Base-by-base conservation (phyloP, 1,284 basidiomycete genomes). In the Sanghuangporus sanghuang region DNA sequence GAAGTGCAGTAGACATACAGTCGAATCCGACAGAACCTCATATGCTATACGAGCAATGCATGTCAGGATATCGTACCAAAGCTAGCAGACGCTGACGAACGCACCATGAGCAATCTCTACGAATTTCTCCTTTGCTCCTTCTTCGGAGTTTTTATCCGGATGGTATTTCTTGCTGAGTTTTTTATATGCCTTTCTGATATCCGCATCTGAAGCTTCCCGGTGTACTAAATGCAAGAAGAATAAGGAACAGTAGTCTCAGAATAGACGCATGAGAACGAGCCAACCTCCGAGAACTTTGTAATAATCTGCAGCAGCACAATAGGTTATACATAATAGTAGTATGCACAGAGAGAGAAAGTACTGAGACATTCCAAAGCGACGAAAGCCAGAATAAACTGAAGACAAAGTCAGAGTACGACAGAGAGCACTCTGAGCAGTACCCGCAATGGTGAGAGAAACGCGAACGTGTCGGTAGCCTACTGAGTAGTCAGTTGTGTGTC, bases 101-200 rank as follows among this genome's bases (percentile, higher is more conserved):
- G 66, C 70, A 94, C 93, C 93, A 71, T 90, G 86, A 27, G 94
- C 89, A 71, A 96, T 87, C 68, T 96, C 88, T 16, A 96, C 91
- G 71, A 97, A 97, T 73, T 83, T 90, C 67, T 86, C 85, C 73
- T 94, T 90, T 23, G 94, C 90, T 12, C 80, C 86, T 65, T 87
- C 82, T 12, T 92, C 91, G 69, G 89, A 90, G 76, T 96, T 97
- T 79, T 96, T 96, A 78, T 98, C 95, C 0, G 95, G 95, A 73
- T 97, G 95, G 67, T 85, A 93, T 76, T 89, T 93, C 70, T 88
- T 90, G 75, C 93, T 95, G 55, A 96, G 79, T 73, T 87, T 89
- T 77, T 95, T 91, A 79, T 97, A 98, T 1, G 94, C 93, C 69
- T 91, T 88, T 75, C 91, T 87, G 73, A 98, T 93, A 68, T 96